Base-by-base conservation (phyloP, 2,329 filamentous ascomycete genomes). In the Epichloe amarillans region DNA sequence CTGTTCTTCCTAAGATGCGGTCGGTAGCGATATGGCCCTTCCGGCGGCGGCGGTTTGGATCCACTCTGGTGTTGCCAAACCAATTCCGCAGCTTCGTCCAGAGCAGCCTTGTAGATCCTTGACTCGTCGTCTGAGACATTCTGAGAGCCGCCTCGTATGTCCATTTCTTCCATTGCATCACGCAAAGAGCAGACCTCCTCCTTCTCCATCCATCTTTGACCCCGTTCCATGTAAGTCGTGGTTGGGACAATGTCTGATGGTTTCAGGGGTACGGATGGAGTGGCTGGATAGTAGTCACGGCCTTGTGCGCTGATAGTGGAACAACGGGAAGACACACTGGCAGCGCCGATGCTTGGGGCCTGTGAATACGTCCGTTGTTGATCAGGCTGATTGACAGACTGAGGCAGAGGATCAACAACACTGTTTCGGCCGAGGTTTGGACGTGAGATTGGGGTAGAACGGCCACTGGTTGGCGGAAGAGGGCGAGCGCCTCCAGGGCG, bases 141-240 rank as follows among this genome's bases (percentile, higher is more conserved):
- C 43, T 64, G 58, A 19, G 54, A 50, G 39, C 62, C 58, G 33
- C 71, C 66, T 49, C 71, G 72, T 42, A 85, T 55, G 52, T 86
- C 79, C 75, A 89, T 79, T 58, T 86, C 82, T 57, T 88, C 79
- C 73, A 90, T 80, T 11, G 86, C 85, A 54, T 81, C 75, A 17
- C 83, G 77, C 53, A 90, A 66, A 19, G 84, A 84, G 37, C 76
- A 75, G 4, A 80, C 83, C 65, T 90, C 86, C 61, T 88, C 84
- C 64, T 85, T 86, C 64, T 90, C 86, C 78, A 87, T 86, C 83
- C 84, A 88, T 58, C 85, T 72, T 61, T 82, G 79, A 17, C 83
- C 84, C 51, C 81, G 77, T 64, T 89, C 86, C 51, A 86, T 82
- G 64, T 89, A 89, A 7, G 77, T 80, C 42, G 80, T 72, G 53